A percentile compares a stretch with the other conserved stretches of the same genome.
These are phyloP conservation scores for Tricholoma terreum DNA, from an alignment of 768 basidiomycete genomes.

Conservation along the genomic window DNA sequence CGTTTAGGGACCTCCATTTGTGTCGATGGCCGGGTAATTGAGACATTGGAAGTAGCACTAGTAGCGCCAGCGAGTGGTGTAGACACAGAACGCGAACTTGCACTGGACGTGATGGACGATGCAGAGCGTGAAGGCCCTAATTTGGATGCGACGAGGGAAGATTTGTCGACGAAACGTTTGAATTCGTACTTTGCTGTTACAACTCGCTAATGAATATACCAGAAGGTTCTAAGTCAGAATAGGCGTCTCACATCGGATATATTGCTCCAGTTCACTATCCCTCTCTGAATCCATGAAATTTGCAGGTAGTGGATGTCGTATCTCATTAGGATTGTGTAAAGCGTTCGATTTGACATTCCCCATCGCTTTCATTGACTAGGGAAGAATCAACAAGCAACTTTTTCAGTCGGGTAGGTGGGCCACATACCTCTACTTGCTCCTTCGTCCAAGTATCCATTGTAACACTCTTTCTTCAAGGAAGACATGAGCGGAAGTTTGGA, in stretches of 20 bases:
- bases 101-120: conserved; percentile 22
- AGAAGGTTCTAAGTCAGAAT: conserved; percentile 1
- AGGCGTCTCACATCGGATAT: conserved; percentile 68
- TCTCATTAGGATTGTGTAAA: conserved; percentile 80
- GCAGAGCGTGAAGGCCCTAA: conserved; percentile 42
- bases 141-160: conserved; percentile 44
- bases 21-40: conserved; percentile 11
- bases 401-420: conserved; percentile 9
- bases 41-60: conserved; percentile 13
- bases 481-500: neutral
- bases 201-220: conserved; percentile 1
- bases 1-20: conserved; percentile 9
- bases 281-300: conserved; percentile 75
- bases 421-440: conserved; percentile 81
- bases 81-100: conserved; percentile 18
- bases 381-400: conserved; percentile 7
- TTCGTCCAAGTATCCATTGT: conserved; percentile 86
- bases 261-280: conserved; percentile 89
- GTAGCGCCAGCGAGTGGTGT: conserved; percentile 23
- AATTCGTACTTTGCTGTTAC: conserved; percentile 76
- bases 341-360: conserved; percentile 84
- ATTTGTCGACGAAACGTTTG: conserved; percentile 59
- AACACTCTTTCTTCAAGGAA: conserved; percentile 72
- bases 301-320: conserved; percentile 77
- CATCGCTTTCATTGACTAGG: conserved; percentile 70